Evolutionary conservation across 1,284 basidiomycete genomes (phyloP).

Genomic region (Leccinum pachyderme): DNA sequence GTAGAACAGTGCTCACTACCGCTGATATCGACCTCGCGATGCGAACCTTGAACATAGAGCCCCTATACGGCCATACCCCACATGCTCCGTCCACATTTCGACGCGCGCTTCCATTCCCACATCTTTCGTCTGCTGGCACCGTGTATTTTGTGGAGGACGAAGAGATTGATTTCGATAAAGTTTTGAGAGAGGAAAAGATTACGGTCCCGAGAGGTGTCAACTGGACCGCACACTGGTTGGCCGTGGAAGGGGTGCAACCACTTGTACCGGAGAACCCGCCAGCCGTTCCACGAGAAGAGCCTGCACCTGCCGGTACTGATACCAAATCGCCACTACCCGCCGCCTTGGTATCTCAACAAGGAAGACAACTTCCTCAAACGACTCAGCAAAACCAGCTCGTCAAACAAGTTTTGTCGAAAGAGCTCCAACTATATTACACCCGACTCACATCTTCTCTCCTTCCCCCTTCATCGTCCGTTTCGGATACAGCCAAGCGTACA

Average conservation of each 20-base stretch:
- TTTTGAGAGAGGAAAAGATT: conserved; percentile 81
- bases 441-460: conserved; percentile 86
- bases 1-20: conserved; percentile 83
- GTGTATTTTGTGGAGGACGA: conserved; percentile 96
- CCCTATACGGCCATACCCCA: conserved; percentile 76
- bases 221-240: conserved; percentile 95
- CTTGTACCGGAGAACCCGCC: conserved; percentile 96
- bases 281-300: conserved; percentile 59
- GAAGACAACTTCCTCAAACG: conserved; percentile 41
- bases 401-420: conserved; percentile 91
- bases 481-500: conserved; percentile 64
- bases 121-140: conserved; percentile 55
- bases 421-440: conserved; percentile 94
- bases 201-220: conserved; percentile 72
- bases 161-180: conserved; percentile 94
- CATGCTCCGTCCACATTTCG: conserved; percentile 74
- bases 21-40: conserved; percentile 93
- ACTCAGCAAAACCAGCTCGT: conserved; percentile 65
- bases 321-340: conserved; percentile 33
- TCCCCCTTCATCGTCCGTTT: conserved; percentile 37
- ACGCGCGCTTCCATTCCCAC: conserved; percentile 66
- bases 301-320: conserved; percentile 34
- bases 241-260: conserved; percentile 97
- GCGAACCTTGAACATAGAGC: conserved; percentile 92
- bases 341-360: conserved; percentile 26